phyloP scores from a whole-genome alignment of 495 filamentous ascomycete species.

The Penicillium cataractarum region DNA sequence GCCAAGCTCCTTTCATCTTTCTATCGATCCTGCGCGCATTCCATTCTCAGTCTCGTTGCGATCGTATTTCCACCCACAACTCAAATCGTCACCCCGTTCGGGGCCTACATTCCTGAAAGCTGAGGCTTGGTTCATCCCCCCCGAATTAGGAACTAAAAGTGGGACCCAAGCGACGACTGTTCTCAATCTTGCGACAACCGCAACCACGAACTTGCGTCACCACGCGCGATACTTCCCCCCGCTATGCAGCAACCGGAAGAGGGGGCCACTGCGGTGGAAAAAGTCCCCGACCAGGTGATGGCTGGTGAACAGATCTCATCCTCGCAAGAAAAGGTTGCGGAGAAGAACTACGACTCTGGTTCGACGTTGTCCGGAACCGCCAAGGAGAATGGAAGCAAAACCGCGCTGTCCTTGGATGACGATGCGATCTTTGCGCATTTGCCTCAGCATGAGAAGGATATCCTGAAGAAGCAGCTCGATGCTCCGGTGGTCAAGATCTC shows the following conservation, averaged over 20 bases:
- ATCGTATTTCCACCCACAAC: background rate
- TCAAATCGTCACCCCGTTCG: background rate
- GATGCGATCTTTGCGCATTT: constrained; percentile 46
- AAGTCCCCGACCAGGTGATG: constrained; percentile 18
- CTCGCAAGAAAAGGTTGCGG: constrained; percentile 16
- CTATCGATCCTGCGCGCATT: background rate
- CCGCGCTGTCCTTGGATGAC: constrained; percentile 24
- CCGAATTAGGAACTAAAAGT: constrained; percentile 11
- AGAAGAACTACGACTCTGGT: constrained; percentile 28
- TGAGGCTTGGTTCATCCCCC: background rate
- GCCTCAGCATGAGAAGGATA: constrained; percentile 59
- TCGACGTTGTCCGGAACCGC: constrained; percentile 28
- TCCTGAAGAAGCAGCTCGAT: constrained; percentile 72
- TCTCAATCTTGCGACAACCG: constrained; percentile 10
- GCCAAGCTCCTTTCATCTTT: background rate
- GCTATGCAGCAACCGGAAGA: constrained; percentile 33
- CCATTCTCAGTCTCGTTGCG: background rate
- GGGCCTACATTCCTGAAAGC: background rate
- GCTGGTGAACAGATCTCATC: background rate
- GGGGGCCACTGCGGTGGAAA: constrained; percentile 23
- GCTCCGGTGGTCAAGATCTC: constrained; percentile 66
- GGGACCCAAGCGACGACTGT: constrained; percentile 5
- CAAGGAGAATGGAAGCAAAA: constrained; percentile 31
- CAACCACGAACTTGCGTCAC: background rate
- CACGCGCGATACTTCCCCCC: background rate